phyloP scores from a whole-genome alignment of 1,284 basidiomycete genomes.

The Sphagnurus paluster region DNA sequence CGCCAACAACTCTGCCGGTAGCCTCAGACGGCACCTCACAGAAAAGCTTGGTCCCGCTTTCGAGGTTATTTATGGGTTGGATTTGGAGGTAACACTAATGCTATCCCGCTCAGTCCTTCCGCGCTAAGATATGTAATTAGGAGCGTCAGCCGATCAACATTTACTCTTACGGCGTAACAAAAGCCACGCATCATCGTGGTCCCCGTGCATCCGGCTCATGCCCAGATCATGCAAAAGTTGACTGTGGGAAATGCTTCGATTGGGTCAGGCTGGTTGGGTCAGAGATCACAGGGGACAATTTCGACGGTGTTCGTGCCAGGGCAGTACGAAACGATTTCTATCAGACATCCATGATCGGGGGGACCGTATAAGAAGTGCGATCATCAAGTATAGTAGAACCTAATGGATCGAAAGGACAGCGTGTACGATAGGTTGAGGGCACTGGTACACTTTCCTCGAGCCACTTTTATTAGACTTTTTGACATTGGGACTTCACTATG shows the following conservation, averaged over 20 bases:
- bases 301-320: slow-evolving; percentile 14
- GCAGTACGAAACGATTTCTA: slow-evolving; percentile 5
- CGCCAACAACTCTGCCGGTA: slow-evolving; percentile 7
- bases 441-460: not conserved
- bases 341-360: slow-evolving; percentile 8
- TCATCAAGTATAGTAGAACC: too few relatives aligned
- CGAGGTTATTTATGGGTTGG: slow-evolving; percentile 11
- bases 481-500: too few relatives aligned
- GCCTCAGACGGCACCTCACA: slow-evolving; percentile 4
- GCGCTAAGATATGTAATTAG: slow-evolving; percentile 1
- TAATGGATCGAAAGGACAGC: not conserved
- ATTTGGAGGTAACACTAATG: slow-evolving; percentile 6
- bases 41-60: slow-evolving; percentile 10
- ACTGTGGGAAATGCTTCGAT: slow-evolving; percentile 15
- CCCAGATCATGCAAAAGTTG: slow-evolving; percentile 12
- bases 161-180: slow-evolving; percentile 15
- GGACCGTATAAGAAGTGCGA: slow-evolving; percentile 9
- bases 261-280: slow-evolving; percentile 15
- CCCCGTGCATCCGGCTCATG: slow-evolving; percentile 15
- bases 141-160: slow-evolving; percentile 11
- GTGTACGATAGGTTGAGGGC: slow-evolving; percentile 7
- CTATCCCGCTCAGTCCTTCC: not conserved
- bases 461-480: too few relatives aligned
- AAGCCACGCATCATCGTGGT: slow-evolving; percentile 16
- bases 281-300: slow-evolving; percentile 14